Evolutionary conservation across 164 flowering plant species (phyloP).

Genomic region (Umbilicus rupestris): DNA sequence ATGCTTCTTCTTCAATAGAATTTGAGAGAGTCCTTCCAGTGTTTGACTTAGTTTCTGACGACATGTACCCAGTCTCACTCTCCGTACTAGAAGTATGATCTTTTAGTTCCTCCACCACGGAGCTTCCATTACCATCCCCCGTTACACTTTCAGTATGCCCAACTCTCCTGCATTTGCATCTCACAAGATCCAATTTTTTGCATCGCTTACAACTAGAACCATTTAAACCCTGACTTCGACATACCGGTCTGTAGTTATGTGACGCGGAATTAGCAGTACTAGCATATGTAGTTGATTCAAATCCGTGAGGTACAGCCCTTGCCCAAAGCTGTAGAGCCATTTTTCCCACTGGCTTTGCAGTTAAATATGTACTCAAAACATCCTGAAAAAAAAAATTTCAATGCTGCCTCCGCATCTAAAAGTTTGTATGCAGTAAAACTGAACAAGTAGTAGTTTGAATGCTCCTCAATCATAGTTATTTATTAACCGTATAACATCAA

Average conservation of each 20-base stretch:
- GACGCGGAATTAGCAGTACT: neutral
- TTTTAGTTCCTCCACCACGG: neutral
- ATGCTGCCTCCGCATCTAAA: too few relatives aligned
- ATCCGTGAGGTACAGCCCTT: neutral
- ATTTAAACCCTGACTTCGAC: neutral
- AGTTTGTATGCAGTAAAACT: too few relatives aligned
- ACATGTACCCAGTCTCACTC: neutral
- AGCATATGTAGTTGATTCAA: neutral
- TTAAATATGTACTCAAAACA: neutral
- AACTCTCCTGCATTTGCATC: neutral
- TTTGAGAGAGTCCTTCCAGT: neutral
- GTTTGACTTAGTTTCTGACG: neutral
- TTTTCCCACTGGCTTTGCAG: neutral
- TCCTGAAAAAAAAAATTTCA: neutral
- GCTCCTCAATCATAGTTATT: too few relatives aligned
- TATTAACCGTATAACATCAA: too few relatives aligned
- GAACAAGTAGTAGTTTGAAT: too few relatives aligned
- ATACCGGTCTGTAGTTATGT: neutral
- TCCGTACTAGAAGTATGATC: neutral
- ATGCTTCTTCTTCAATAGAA: conserved; percentile 13
- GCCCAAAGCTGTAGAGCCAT: neutral
- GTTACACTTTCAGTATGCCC: neutral
- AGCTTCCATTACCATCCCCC: conserved; percentile 2
- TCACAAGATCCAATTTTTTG: neutral
- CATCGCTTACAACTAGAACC: neutral